Percentiles rank a stretch among this genome's conserved stretches.
Conservation (phyloP, 2,329 filamentous ascomycete species). For the Paramyrothecium sp. region DNA sequence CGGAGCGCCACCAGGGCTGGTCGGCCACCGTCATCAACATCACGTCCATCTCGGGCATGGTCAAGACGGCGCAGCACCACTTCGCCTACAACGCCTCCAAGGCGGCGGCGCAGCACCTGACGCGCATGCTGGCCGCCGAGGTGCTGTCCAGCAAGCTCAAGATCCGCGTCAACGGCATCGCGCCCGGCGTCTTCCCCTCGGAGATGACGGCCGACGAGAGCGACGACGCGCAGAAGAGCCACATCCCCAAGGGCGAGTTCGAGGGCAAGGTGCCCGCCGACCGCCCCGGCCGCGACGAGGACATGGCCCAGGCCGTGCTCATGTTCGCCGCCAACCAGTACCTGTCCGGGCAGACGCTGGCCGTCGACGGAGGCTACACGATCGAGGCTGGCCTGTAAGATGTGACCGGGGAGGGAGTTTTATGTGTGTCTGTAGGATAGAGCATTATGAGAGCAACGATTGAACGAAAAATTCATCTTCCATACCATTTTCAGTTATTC, state of each 20-base stretch:
- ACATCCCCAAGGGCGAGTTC: constrained; percentile 56
- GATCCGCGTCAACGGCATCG: constrained; percentile 70
- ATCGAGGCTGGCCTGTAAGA: constrained; percentile 34
- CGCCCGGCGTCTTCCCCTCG: constrained; percentile 68
- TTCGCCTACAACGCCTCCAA: constrained; percentile 65
- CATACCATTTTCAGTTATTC: too few species aligned
- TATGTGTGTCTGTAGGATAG: neutral
- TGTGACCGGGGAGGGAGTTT: neutral
- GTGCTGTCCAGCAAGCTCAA: constrained; percentile 57
- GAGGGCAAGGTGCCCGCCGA: constrained; percentile 61
- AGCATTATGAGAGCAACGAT: neutral
- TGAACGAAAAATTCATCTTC: too few species aligned
- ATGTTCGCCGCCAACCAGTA: constrained; percentile 47
- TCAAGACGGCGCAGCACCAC: constrained; percentile 63
- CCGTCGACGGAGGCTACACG: constrained; percentile 44
- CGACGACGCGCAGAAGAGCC: constrained; percentile 53
- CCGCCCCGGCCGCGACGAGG: constrained; percentile 67
- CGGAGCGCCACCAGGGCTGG: constrained; percentile 41
- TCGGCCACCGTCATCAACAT: constrained; percentile 66
- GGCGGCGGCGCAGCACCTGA: constrained; percentile 63
- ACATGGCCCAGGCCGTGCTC: constrained; percentile 68
- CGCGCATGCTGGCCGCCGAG: constrained; percentile 62
- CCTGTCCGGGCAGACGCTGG: constrained; percentile 40
- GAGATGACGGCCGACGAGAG: constrained; percentile 65
- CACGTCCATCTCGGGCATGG: constrained; percentile 63